Evolutionary conservation across 2,329 filamentous ascomycete species (phyloP).

Genomic region (Aspergillus sergii): DNA sequence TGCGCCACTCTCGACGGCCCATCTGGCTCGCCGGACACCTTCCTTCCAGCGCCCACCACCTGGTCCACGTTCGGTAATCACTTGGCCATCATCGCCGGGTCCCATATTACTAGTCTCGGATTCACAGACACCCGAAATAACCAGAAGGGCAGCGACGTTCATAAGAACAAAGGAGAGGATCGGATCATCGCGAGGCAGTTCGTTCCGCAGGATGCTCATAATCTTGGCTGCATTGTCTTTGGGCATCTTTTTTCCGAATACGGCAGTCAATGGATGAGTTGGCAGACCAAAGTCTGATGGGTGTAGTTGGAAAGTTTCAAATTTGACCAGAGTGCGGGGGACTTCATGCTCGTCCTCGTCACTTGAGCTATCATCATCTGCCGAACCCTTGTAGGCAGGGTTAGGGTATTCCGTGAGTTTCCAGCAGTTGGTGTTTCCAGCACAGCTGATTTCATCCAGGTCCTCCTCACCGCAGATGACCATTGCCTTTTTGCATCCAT

Average conservation of each 20-base stretch:
- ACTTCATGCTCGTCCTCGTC: constrained; percentile 40
- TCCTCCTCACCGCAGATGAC: constrained; percentile 94
- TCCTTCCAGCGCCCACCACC: constrained; percentile 93
- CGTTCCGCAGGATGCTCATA: constrained; percentile 71
- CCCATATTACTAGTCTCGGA: constrained; percentile 79
- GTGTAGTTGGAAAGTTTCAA: constrained; percentile 76
- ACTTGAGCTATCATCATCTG: constrained; percentile 48
- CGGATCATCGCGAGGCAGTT: constrained; percentile 75
- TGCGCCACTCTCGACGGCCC: constrained; percentile 83
- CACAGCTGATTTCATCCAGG: constrained; percentile 92
- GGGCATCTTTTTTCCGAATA: constrained; percentile 83
- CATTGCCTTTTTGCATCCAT: constrained; percentile 79
- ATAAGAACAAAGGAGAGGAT: constrained; percentile 92
- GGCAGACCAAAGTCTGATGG: constrained; percentile 87
- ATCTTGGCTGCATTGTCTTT: constrained; percentile 86
- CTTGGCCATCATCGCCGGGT: constrained; percentile 74
- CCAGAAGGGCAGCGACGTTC: constrained; percentile 87
- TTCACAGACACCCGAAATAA: constrained; percentile 84
- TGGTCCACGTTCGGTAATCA: constrained; percentile 80
- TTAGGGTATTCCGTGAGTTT: constrained; percentile 61
- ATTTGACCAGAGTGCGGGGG: constrained; percentile 52
- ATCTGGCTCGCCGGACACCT: constrained; percentile 81
- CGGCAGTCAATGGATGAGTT: constrained; percentile 71
- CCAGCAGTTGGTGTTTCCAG: constrained; percentile 88
- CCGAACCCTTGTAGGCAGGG: constrained; percentile 41